Conservation (phyloP, 2,329 filamentous ascomycete genomes). For the Clarireedia sp. region DNA sequence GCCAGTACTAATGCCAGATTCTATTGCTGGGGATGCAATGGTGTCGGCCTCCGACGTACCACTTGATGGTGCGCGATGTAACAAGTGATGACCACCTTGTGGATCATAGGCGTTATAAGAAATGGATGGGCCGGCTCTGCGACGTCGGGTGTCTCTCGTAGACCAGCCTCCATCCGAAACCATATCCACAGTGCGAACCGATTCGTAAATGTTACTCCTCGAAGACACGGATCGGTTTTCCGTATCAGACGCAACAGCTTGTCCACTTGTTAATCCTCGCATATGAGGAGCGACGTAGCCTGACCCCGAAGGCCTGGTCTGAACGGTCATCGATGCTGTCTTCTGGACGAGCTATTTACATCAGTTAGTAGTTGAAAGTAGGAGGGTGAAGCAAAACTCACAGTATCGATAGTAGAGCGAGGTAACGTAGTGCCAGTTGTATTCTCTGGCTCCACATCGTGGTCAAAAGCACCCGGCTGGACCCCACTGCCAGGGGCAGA, state of each 20-base stretch:
- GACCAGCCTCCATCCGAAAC: conserved; percentile 2
- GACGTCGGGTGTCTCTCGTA: conserved; percentile 10
- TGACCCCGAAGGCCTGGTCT: background rate
- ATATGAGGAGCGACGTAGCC: conserved; percentile 5
- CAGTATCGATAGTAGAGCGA: background rate
- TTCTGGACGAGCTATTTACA: background rate
- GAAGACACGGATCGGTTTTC: conserved; percentile 10
- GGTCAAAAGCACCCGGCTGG: background rate
- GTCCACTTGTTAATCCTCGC: background rate
- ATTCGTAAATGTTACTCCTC: conserved; percentile 18
- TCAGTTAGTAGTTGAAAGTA: background rate
- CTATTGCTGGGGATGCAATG: no score
- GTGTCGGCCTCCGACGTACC: background rate
- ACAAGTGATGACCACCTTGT: conserved; percentile 9
- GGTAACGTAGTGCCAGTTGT: background rate
- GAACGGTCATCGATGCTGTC: background rate
- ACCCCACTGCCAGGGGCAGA: conserved; percentile 15
- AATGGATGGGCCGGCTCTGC: background rate
- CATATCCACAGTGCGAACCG: conserved; percentile 3
- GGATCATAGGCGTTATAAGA: conserved; percentile 15
- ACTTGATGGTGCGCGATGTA: background rate
- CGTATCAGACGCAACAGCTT: background rate
- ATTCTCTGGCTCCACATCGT: background rate
- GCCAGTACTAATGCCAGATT: no score
- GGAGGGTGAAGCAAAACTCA: background rate